Percentiles rank a stretch among this genome's conserved stretches.
Conservation (phyloP, 1,139 yeast species). For the Diutina neorugosa region DNA sequence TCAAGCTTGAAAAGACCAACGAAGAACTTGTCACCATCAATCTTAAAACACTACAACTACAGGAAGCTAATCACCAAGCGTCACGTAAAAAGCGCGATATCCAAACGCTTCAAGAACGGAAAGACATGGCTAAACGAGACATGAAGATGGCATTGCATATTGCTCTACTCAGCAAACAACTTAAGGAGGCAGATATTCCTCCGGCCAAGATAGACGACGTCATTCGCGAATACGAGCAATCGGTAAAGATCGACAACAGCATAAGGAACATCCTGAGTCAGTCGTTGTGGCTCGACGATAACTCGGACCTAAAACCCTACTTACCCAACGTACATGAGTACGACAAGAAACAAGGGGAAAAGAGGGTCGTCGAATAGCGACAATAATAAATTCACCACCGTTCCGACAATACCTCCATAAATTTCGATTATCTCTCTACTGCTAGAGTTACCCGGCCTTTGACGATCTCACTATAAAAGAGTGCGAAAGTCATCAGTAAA, state of each 20-base stretch:
- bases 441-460: background rate
- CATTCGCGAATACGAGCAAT: slow-evolving; percentile 38
- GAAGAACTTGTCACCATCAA: slow-evolving; percentile 29
- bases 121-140: slow-evolving; percentile 35
- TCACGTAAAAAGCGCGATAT: slow-evolving; percentile 35
- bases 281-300: slow-evolving; percentile 47
- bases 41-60: slow-evolving; percentile 29
- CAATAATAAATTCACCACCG: background rate
- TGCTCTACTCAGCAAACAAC: slow-evolving; percentile 48
- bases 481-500: background rate
- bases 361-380: background rate
- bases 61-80: slow-evolving; percentile 30
- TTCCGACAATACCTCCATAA: background rate
- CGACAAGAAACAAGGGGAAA: slow-evolving; percentile 14
- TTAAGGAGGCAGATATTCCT: slow-evolving; percentile 37
- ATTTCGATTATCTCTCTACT: background rate
- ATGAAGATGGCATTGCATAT: slow-evolving; percentile 54
- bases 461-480: background rate
- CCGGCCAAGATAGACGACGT: slow-evolving; percentile 44
- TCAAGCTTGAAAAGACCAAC: slow-evolving; percentile 27
- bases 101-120: slow-evolving; percentile 35
- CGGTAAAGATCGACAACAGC: slow-evolving; percentile 44
- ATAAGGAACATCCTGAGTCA: slow-evolving; percentile 42
- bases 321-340: slow-evolving; percentile 53
- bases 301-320: slow-evolving; percentile 28